These are phyloP conservation scores for Penicillium taxi DNA, from an alignment of 495 filamentous ascomycete species.

Conservation along the genomic window DNA sequence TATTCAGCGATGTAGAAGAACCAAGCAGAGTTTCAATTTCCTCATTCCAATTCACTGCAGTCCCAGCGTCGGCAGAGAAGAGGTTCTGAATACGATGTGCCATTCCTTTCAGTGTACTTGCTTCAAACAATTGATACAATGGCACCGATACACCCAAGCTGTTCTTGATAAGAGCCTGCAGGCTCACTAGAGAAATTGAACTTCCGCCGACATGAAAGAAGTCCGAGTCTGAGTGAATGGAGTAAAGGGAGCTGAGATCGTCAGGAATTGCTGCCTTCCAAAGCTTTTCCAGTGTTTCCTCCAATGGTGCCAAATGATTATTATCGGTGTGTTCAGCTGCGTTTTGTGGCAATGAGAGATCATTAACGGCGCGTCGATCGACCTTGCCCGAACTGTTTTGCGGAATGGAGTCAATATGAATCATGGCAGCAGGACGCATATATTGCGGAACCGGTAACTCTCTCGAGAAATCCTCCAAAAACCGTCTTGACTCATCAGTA, in stretches of 20 bases:
- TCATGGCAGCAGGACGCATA: constrained; percentile 35
- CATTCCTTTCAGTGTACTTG: constrained; percentile 30
- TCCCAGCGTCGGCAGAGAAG: background rate
- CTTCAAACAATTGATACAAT: constrained; percentile 26
- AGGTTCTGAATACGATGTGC: constrained; percentile 9
- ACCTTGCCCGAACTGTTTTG: constrained; percentile 34
- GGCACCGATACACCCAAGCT: constrained; percentile 16
- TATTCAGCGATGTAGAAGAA: background rate
- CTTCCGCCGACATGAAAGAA: constrained; percentile 1
- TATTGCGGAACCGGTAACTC: constrained; percentile 36
- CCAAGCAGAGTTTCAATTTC: constrained; percentile 7
- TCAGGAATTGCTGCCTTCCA: constrained; percentile 22
- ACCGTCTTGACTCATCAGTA: background rate
- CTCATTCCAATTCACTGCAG: constrained; percentile 17
- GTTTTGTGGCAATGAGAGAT: constrained; percentile 11
- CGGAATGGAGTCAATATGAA: constrained; percentile 35
- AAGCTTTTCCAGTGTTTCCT: constrained; percentile 12
- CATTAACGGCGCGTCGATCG: constrained; percentile 25
- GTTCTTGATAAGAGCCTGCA: constrained; percentile 1
- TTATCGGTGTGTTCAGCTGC: background rate
- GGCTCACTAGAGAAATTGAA: background rate
- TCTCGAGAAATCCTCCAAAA: constrained; percentile 1
- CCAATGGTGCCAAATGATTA: constrained; percentile 2
- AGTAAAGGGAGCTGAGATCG: constrained; percentile 3
- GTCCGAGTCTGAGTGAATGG: constrained; percentile 10